Percentiles rank a stretch among this genome's conserved stretches.
Conservation (phyloP, 345 rosid species). For the Ricinus communis region DNA sequence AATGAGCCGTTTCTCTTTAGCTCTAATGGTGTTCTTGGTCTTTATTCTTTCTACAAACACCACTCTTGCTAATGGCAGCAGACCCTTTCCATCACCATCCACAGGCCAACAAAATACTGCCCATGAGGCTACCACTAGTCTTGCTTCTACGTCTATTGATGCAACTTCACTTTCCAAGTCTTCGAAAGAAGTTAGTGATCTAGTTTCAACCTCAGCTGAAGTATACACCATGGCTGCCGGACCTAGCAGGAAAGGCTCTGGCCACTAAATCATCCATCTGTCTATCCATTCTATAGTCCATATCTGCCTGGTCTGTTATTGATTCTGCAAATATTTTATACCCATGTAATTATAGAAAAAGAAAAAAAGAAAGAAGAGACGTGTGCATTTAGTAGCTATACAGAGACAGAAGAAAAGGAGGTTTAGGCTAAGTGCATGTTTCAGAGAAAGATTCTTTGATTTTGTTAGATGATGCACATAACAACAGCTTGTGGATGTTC, state of each 20-base stretch:
- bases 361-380: background rate
- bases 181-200: background rate
- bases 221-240: constrained; percentile 57
- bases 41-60: constrained; percentile 36
- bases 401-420: background rate
- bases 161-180: constrained; percentile 9
- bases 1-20: constrained; percentile 41
- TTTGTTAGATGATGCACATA: constrained; percentile 17
- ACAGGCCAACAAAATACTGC: constrained; percentile 11
- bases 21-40: constrained; percentile 34
- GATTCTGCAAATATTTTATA: background rate
- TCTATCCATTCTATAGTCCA: background rate
- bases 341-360: constrained; percentile 3
- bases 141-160: constrained; percentile 15
- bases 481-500: background rate
- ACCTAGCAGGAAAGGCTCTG: constrained; percentile 81
- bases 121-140: constrained; percentile 18
- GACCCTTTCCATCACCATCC: constrained; percentile 29
- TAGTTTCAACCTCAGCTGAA: constrained; percentile 16
- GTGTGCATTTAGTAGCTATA: background rate
- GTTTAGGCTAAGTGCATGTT: constrained; percentile 3
- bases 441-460: constrained; percentile 20
- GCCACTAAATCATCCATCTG: constrained; percentile 40
- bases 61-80: constrained; percentile 31
- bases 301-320: background rate